Evolutionary conservation across 495 filamentous ascomycete species (phyloP).

Genomic region (Xylaria curta): DNA sequence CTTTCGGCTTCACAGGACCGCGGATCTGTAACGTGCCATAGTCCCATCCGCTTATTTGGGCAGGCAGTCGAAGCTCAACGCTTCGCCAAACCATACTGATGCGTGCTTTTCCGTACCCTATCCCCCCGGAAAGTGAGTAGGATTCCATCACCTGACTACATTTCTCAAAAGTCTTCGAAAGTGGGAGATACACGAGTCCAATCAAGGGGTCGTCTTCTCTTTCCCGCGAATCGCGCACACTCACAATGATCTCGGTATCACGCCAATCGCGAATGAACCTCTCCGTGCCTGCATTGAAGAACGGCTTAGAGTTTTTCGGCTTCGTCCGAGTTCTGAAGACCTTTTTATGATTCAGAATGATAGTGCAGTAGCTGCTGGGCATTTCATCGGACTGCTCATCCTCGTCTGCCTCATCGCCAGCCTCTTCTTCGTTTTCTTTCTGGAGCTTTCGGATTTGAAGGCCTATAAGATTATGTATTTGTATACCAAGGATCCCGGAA

Average conservation of each 20-base stretch:
- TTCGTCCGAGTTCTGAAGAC: slow-evolving; percentile 75
- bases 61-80: slow-evolving; percentile 62
- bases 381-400: slow-evolving; percentile 66
- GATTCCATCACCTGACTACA: slow-evolving; percentile 65
- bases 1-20: slow-evolving; percentile 41
- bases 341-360: slow-evolving; percentile 74
- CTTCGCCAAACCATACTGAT: slow-evolving; percentile 75
- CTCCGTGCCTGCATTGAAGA: slow-evolving; percentile 80
- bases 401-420: slow-evolving; percentile 58
- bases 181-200: slow-evolving; percentile 69
- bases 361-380: slow-evolving; percentile 70
- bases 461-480: slow-evolving; percentile 76
- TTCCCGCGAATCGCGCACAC: slow-evolving; percentile 68
- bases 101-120: slow-evolving; percentile 71
- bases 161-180: slow-evolving; percentile 61
- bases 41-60: slow-evolving; percentile 66
- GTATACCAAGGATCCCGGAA: slow-evolving; percentile 69
- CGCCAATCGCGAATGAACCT: slow-evolving; percentile 72
- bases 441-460: slow-evolving; percentile 64
- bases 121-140: slow-evolving; percentile 67
- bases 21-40: slow-evolving; percentile 69
- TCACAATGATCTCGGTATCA: slow-evolving; percentile 66
- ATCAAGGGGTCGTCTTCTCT: slow-evolving; percentile 71
- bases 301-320: slow-evolving; percentile 76
- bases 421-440: slow-evolving; percentile 47